These are phyloP conservation scores for Kluyveromyces nonfermentans DNA, from an alignment of 805 yeast genomes.

Conservation along the genomic window DNA sequence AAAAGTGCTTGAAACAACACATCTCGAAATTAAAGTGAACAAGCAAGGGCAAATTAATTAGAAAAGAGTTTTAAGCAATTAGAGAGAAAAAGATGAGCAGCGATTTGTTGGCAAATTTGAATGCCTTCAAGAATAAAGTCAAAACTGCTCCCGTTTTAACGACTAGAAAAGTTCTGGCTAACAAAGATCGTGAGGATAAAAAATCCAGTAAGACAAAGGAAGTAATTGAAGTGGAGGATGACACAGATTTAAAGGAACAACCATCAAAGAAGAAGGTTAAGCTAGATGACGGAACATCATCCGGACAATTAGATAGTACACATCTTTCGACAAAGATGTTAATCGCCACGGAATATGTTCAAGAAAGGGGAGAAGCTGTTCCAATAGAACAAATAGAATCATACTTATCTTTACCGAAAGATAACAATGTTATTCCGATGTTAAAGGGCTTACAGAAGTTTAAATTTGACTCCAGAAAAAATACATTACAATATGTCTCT, in stretches of 20 bases:
- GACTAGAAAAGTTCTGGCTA: constrained; percentile 25
- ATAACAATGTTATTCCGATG: constrained; percentile 60
- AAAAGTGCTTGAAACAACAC: too few species aligned
- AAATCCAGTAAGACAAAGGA: constrained; percentile 8
- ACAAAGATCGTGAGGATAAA: constrained; percentile 13
- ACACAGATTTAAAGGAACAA: constrained; percentile 15
- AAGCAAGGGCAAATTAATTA: neutral
- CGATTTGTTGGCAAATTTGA: constrained; percentile 44
- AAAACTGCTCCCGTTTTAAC: constrained; percentile 49
- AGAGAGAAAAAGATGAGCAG: constrained; percentile 11
- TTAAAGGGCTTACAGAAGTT: constrained; percentile 71
- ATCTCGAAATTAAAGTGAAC: too few species aligned
- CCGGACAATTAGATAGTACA: constrained; percentile 23
- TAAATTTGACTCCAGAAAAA: constrained; percentile 48
- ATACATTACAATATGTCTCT: constrained; percentile 79
- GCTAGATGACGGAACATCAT: constrained; percentile 12
- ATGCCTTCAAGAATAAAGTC: constrained; percentile 54
- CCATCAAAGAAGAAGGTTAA: constrained; percentile 25
- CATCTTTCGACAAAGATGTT: constrained; percentile 81
- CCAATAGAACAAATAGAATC: constrained; percentile 54
- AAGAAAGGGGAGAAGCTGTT: constrained; percentile 59
- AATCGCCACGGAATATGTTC: constrained; percentile 86
- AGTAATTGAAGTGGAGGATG: constrained; percentile 7
- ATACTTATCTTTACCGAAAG: constrained; percentile 47
- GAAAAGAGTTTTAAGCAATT: neutral